A percentile compares a stretch with the other conserved stretches of the same genome.
Evolutionary conservation across 75 land plant species (phyloP).

Genomic region (Larix kaempferi): DNA sequence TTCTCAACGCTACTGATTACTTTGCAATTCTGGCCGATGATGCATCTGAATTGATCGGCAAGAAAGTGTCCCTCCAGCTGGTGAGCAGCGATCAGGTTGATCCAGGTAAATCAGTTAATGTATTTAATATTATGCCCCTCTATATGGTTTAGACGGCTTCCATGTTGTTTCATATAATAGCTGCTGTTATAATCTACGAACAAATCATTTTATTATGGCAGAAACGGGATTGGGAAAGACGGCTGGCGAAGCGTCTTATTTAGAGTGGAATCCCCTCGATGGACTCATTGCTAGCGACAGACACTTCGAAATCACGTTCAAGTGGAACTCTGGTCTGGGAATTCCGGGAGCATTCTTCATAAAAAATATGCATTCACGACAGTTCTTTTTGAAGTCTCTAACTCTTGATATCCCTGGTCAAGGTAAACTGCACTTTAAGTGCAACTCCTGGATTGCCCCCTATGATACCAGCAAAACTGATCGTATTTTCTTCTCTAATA

Average conservation of each 20-base stretch:
- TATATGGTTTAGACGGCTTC: too few relatives aligned
- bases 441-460: slow-evolving; percentile 85
- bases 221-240: background rate
- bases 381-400: slow-evolving; percentile 14
- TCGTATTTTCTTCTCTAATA: slow-evolving; percentile 79
- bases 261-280: background rate
- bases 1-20: background rate
- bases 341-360: slow-evolving; percentile 26
- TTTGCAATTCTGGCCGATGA: background rate
- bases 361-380: slow-evolving; percentile 19
- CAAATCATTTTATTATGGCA: background rate
- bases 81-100: slow-evolving; percentile 1
- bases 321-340: slow-evolving; percentile 10
- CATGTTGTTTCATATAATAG: too few relatives aligned
- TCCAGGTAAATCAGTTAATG: background rate
- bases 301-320: background rate
- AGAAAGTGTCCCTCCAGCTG: background rate
- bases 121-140: too few relatives aligned
- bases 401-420: slow-evolving; percentile 19
- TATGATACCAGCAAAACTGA: slow-evolving; percentile 28
- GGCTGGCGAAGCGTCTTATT: background rate
- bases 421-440: slow-evolving; percentile 43
- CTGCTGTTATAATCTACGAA: too few relatives aligned
- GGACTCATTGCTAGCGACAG: background rate
- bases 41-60: background rate